phyloP scores from a whole-genome alignment of 257 asterid species.

The Misopates orontium region DNA sequence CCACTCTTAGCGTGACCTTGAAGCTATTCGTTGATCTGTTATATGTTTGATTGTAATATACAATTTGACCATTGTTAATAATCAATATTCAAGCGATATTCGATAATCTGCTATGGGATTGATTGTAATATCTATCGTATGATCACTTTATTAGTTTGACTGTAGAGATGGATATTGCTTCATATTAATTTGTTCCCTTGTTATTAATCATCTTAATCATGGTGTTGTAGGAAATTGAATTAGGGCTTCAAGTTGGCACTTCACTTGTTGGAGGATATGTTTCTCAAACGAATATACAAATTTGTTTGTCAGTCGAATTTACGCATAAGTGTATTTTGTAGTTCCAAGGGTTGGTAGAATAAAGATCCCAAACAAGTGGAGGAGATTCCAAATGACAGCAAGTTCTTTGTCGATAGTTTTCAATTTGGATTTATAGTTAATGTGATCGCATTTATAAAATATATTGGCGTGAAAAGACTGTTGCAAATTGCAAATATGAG shows the following conservation, averaged over 20 bases:
- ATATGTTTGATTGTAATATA: too few relatives aligned
- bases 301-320: too few relatives aligned
- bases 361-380: too few relatives aligned
- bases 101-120: too few relatives aligned
- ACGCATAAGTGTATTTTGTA: too few relatives aligned
- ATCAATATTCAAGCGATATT: too few relatives aligned
- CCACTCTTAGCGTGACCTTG: neutral
- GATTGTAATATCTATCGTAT: neutral
- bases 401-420: neutral
- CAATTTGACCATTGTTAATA: too few relatives aligned
- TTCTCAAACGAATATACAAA: too few relatives aligned
- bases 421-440: neutral
- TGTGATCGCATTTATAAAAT: neutral
- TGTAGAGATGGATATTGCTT: neutral
- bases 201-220: neutral
- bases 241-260: too few relatives aligned
- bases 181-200: neutral
- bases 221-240: too few relatives aligned
- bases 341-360: neutral
- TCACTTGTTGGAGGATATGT: too few relatives aligned
- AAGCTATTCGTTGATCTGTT: conserved; percentile 1
- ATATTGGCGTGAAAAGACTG: neutral
- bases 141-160: neutral
- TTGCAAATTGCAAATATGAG: neutral
- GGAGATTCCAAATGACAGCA: neutral